Base-by-base conservation (phyloP, 192 early-diverging fungal species). In the Gryganskiella cystojenkinii region DNA sequence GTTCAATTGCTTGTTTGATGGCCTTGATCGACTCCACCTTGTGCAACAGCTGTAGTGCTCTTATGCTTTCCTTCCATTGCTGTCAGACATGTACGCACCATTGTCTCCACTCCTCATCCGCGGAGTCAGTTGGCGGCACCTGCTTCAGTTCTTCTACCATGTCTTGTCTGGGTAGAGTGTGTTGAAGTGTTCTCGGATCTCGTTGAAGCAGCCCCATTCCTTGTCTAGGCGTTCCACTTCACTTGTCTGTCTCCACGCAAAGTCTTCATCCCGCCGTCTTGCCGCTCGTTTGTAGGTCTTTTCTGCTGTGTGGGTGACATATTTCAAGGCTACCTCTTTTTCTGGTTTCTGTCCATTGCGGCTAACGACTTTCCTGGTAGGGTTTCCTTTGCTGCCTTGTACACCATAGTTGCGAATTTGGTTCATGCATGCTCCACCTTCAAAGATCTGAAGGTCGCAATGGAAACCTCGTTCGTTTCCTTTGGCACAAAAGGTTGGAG, bases 331-430 rank as follows among this genome's bases (percentile, higher is more conserved):
- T 4, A 67, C 27, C 4, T 67, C 65, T 13, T 22, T 9, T 9
- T 22, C 65, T 37, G 65, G 65, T 27, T 58, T 57, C 65, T 56
- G 1, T 45, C 56, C 15, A 42, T 28, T 4, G 55, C 65, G 2
- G 58, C 65, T 3, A 58, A n/a, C n/a, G n/a, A 24, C 31, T 40
- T 56, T 45, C 65, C 65, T 40, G 65, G 65, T 11, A 67, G 20
- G 8, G 40, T 34, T 5, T 56, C 56, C 24, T 58, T 67, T 15
- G 65, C 65, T 8, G 37, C 19, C 4, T 42, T 22, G 1, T 56
- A 2, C 34, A 67, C 15, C 2, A 13, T 17, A n/a, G 45, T 58
- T 2, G 65, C 56, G 27, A 56, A 67, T 31, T 44, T 34, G 5
- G 17, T 60, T 42, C 58, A 60, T 7, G 24, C 43, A 6, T 11